Percentiles rank a stretch among this genome's conserved stretches.
phyloP scores from a whole-genome alignment of 805 yeast species.

The Cyberlindnera misumaiensis region DNA sequence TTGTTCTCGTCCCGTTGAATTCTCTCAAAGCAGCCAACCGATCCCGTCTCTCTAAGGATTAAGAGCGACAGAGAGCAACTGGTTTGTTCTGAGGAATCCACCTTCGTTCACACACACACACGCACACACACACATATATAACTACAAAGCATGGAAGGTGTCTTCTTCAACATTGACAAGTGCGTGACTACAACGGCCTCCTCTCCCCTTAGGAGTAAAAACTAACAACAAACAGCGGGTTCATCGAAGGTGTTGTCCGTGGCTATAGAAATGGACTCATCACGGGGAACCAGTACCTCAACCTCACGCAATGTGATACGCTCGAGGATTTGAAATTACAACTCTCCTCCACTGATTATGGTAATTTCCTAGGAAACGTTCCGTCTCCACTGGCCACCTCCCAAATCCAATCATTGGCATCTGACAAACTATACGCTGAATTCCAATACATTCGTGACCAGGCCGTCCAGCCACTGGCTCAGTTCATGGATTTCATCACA shows the following conservation, averaged over 20 bases:
- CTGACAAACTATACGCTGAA: constrained; percentile 69
- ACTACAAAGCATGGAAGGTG: constrained; percentile 70
- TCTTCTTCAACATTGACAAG: constrained; percentile 79
- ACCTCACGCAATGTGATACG: constrained; percentile 92
- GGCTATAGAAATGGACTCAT: constrained; percentile 87
- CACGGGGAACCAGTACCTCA: constrained; percentile 73
- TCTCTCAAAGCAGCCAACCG: no score
- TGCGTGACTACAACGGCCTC: constrained; percentile 3
- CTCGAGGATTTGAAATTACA: constrained; percentile 92
- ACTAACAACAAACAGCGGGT: constrained; percentile 45
- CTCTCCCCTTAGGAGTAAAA: constrained; percentile 1
- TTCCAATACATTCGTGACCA: constrained; percentile 82
- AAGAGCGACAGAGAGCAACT: no score
- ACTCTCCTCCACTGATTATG: constrained; percentile 93
- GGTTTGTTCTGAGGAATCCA: no score
- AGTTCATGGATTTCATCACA: constrained; percentile 86
- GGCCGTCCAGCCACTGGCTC: constrained; percentile 70
- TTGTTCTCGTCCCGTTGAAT: no score
- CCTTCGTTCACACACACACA: no score
- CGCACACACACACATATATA: no score
- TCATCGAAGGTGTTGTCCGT: constrained; percentile 88
- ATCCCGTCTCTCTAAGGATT: no score
- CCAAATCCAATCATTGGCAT: constrained; percentile 74
- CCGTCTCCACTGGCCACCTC: constrained; percentile 82
- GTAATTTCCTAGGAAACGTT: constrained; percentile 77